Evolutionary conservation across 805 yeast genomes (phyloP), one percentile per base, ranked within the genome.

Genomic region (Helenozyma baotianmanensis): DNA sequence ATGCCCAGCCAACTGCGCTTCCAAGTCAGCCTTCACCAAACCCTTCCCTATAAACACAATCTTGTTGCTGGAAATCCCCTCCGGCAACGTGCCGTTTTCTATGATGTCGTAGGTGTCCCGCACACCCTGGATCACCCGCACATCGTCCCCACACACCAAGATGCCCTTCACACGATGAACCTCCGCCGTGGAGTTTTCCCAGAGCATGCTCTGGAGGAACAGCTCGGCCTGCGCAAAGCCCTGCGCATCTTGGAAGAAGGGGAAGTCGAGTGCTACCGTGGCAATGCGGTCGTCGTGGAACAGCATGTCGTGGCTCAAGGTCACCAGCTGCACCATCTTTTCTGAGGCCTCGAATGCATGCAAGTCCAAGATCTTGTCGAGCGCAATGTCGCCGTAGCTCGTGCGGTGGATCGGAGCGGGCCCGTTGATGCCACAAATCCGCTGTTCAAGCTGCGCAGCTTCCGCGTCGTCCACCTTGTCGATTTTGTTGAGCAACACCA

Each of bases 21-120:
- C 34, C 21, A 77, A 46, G 19, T 59, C 63, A 2, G 51, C 49
- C 27, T 60, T 43, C 11, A 58, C 52, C 21, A 85, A 55, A 29
- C 73, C 68, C 54, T 83, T 81, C 1, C 96, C 96, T 25, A 86
- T 86, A 9, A 86, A 62, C 2, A 86, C 89, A 17, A 86, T 42
- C 56, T 81, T 84, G 38, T 81, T 77, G 19, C 54, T 38, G 0
- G 45, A 48, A 2, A 64, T 53, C 1, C 62, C 70, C 11, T 60
- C 63, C 4, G 68, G 64, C 27, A 54, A 47, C 12, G 39, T 32
- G 2, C 62, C 64, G 6, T 63, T 64, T 10, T 74, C 78, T 4
- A 80, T 68, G 3, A 86, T 65, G 42, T 92, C 98, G 57, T 87
- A 92, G 0, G 95, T 87, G 35, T 88, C 92, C 39, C 97, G 69